Base-by-base conservation (phyloP, 495 filamentous ascomycete species). In the Penicillium crystallinum region DNA sequence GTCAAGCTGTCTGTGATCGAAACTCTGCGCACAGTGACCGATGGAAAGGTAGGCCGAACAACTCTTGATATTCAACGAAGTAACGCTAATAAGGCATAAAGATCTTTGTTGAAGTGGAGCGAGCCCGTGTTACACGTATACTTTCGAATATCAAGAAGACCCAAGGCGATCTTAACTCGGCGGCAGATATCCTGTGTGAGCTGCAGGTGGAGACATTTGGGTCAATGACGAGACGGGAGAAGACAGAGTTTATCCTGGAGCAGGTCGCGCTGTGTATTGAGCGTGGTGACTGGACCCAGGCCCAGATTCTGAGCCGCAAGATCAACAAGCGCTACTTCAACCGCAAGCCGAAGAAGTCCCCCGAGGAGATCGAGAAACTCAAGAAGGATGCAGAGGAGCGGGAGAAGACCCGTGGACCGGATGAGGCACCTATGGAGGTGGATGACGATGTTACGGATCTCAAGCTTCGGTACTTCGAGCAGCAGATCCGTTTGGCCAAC, bases 61-160 rank as follows among this genome's bases (percentile, higher is more conserved):
- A 39, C 29, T 9, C 37, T 46, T 43, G 14, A 36, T 21, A 40
- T 29, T 52, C 6, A 27, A 5, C 21, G 31, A 5, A 21, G 43
- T 48, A 0, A 14, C 36, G 22, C 52, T 60, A 44, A 64, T 37
- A 15, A 35, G 12, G 14, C 25, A 29, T 22, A 6, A 58, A 89
- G 89, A 97, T 98, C 62, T 98, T 97, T 61, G 91, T 98, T 60
- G 93, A 98, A 77, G 93, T 98, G 19, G 93, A 98, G 76, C 82
- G 93, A 54, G 93, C 93, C 58, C 89, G 95, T 60, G 86, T 97
- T 42, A 98, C 93, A 52, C 87, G 86, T 58, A 93, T 96, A 54
- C 78, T 98, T 15, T 96, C 93, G 42, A 83, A 96, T 70, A 97
- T 98, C 78, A 97, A 95, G 79, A 96, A 95, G 68, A 69, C 85